These are phyloP conservation scores for Saccharomycopsis sp. DNA, from an alignment of 805 yeast species.

Conservation along the genomic window DNA sequence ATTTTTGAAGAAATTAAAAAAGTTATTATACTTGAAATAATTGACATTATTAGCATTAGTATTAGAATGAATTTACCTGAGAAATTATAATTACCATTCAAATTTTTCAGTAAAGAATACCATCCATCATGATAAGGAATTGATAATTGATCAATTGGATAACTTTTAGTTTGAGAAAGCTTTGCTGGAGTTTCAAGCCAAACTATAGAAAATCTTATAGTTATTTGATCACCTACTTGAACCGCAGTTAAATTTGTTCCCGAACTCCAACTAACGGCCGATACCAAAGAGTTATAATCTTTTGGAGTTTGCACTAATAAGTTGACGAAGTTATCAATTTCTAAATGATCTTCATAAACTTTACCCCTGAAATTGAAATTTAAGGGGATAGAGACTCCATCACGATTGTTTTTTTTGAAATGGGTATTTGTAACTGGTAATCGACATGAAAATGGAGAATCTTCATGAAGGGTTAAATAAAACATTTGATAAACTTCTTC, in stretches of 20 bases:
- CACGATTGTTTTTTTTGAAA: conserved; percentile 23
- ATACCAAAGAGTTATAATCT: conserved; percentile 35
- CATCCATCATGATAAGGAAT: conserved; percentile 9
- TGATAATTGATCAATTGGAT: neutral
- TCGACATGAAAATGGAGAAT: conserved; percentile 63
- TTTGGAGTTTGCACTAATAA: conserved; percentile 32
- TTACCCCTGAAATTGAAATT: conserved; percentile 57
- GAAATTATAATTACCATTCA: conserved; percentile 3
- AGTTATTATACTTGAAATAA: conserved; percentile 3
- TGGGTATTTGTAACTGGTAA: conserved; percentile 42
- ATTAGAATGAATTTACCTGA: too few species aligned
- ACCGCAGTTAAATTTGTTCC: conserved; percentile 51
- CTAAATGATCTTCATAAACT: conserved; percentile 57
- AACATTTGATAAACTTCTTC: conserved; percentile 64
- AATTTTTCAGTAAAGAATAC: conserved; percentile 7
- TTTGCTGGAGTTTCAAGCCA: conserved; percentile 32
- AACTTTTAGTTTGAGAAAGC: neutral
- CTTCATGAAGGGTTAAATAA: conserved; percentile 69
- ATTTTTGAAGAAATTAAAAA: conserved; percentile 6
- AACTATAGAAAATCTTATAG: conserved; percentile 44
- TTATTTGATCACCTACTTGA: conserved; percentile 55
- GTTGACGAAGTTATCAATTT: conserved; percentile 49
- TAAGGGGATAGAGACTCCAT: conserved; percentile 38
- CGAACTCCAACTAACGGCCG: conserved; percentile 49
- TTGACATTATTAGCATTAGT: too few species aligned